Conservation (phyloP, 2,329 filamentous ascomycete species). For the Aspergillus pseudoglaucus region DNA sequence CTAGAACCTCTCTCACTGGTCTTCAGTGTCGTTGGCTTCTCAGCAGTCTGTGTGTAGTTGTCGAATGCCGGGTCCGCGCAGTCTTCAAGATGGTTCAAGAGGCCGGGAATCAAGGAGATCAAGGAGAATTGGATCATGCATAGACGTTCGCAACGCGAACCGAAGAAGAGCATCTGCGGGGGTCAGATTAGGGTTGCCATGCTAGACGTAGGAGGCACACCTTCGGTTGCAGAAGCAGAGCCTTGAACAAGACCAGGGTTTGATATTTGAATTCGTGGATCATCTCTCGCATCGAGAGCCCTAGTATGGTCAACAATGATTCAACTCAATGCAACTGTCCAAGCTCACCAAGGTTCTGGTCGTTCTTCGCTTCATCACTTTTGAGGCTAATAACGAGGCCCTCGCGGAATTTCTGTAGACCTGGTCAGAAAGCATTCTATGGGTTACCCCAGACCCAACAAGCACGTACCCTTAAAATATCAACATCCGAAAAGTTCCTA, state of each 20-base stretch:
- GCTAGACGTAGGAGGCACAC: conserved; percentile 41
- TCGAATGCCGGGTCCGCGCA: conserved; percentile 92
- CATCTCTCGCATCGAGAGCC: conserved; percentile 74
- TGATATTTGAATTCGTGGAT: conserved; percentile 93
- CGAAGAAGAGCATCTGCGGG: conserved; percentile 90
- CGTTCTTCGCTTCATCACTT: conserved; percentile 65
- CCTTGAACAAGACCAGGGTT: conserved; percentile 89
- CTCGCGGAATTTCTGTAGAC: conserved; percentile 70
- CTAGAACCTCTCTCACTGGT: conserved; percentile 85
- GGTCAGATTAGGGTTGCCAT: conserved; percentile 2
- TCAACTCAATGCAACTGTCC: conserved; percentile 6
- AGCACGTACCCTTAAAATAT: conserved; percentile 65
- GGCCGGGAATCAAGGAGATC: conserved; percentile 86
- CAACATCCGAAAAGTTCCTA: conserved; percentile 79
- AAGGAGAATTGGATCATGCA: conserved; percentile 99
- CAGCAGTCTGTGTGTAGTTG: conserved; percentile 66
- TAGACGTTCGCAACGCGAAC: conserved; percentile 86
- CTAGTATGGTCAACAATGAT: conserved; percentile 27
- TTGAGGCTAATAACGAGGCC: conserved; percentile 58
- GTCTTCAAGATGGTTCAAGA: conserved; percentile 87
- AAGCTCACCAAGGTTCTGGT: conserved; percentile 74
- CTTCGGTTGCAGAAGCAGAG: conserved; percentile 88
- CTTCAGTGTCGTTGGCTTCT: conserved; percentile 74
- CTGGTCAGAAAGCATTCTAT: conserved; percentile 9
- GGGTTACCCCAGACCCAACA: neutral